phyloP scores from a whole-genome alignment of 2,329 filamentous ascomycete genomes.

The Alternaria brassicae region DNA sequence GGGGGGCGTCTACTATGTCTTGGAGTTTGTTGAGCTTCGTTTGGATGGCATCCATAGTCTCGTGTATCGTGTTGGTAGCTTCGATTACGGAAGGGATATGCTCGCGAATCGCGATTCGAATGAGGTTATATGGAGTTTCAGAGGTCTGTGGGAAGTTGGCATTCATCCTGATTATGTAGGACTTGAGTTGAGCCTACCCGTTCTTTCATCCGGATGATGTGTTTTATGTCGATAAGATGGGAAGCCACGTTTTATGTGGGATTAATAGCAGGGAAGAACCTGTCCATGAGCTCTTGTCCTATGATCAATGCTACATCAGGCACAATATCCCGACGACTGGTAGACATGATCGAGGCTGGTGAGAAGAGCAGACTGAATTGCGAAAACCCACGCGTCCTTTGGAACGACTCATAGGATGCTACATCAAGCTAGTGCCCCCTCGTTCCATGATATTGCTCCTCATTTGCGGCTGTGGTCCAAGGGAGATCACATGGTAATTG shows the following conservation, averaged over 20 bases:
- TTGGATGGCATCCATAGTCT: background rate
- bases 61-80: background rate
- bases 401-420: too few species aligned
- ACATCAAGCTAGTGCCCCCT: too few species aligned
- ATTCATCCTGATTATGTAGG: background rate
- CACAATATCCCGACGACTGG: too few species aligned
- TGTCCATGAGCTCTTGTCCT: too few species aligned
- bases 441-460: too few species aligned
- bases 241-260: background rate
- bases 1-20: background rate
- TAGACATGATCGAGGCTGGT: too few species aligned
- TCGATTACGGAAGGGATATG: background rate
- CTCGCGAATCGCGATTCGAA: background rate
- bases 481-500: background rate
- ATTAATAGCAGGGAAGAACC: too few species aligned
- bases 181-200: background rate
- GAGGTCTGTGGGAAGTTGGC: background rate
- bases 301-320: too few species aligned
- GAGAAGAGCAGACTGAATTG: too few species aligned
- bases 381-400: too few species aligned
- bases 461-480: too few species aligned
- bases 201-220: background rate
- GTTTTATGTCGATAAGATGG: background rate
- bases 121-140: background rate
- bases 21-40: background rate